These are phyloP conservation scores for Ambrosia artemisiifolia DNA, from an alignment of 129 eudicot genomes.

Conservation along the genomic window DNA sequence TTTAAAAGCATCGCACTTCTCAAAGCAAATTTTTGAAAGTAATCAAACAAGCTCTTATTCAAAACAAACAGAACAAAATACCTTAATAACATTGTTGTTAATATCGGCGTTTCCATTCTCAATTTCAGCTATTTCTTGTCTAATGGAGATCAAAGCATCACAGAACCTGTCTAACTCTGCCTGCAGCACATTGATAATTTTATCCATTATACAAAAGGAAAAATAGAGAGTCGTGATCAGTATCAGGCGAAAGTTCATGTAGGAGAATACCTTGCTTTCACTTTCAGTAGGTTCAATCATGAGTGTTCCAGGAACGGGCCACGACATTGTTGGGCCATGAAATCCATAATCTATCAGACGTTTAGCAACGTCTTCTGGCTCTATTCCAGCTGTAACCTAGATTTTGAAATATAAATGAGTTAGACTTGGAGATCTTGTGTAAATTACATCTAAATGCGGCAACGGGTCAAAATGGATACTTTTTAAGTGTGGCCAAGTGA, in stretches of 20 bases:
- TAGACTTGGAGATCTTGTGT: neutral
- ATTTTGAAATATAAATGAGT: neutral
- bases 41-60: neutral
- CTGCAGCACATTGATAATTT: constrained; percentile 33
- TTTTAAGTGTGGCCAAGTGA: neutral
- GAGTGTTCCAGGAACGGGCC: constrained; percentile 99
- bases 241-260: neutral
- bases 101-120: constrained; percentile 83
- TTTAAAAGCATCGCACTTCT: too few relatives aligned
- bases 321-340: constrained; percentile 97
- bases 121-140: constrained; percentile 79
- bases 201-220: constrained; percentile 6
- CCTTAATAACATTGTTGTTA: constrained; percentile 88
- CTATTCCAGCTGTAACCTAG: constrained; percentile 88
- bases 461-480: neutral
- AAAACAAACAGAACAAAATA: constrained; percentile 5
- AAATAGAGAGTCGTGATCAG: neutral
- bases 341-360: constrained; percentile 96
- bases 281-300: constrained; percentile 99
- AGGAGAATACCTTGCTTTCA: constrained; percentile 83
- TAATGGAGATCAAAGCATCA: constrained; percentile 84
- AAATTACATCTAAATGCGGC: neutral
- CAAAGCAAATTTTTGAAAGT: too few relatives aligned
- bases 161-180: constrained; percentile 94
- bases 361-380: constrained; percentile 95